phyloP scores from a whole-genome alignment of 495 filamentous ascomycete species.

The Apiosordaria backusii region DNA sequence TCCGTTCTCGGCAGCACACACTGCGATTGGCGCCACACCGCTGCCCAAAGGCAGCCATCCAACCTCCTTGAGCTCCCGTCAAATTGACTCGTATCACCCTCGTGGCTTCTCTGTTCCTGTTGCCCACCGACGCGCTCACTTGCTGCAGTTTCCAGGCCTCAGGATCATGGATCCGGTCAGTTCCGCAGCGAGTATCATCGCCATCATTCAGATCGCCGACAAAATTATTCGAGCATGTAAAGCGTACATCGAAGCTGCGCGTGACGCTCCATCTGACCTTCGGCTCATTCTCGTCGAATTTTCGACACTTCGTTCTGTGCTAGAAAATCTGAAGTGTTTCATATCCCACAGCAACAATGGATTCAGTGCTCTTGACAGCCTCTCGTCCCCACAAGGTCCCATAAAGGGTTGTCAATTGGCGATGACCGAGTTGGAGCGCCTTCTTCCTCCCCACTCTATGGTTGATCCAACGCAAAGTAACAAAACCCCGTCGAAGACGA shows the following conservation, averaged over 20 bases:
- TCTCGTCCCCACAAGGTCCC: neutral
- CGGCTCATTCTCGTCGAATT: conserved; percentile 16
- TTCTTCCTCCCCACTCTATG: neutral
- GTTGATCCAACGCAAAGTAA: neutral
- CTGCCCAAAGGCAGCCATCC: neutral
- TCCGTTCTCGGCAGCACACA: neutral
- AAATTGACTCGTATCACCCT: neutral
- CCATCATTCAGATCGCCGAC: conserved; percentile 14
- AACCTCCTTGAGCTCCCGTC: no score
- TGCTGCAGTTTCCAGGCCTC: neutral
- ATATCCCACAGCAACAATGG: neutral
- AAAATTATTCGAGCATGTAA: conserved; percentile 10
- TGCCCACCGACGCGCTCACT: neutral
- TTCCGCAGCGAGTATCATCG: conserved; percentile 10
- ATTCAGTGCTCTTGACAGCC: neutral
- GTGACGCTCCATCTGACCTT: conserved; percentile 12
- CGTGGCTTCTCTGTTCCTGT: neutral
- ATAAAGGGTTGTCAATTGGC: conserved; percentile 7
- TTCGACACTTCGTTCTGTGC: neutral
- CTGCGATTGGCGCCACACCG: no score
- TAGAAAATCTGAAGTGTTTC: conserved; percentile 12
- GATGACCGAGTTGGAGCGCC: conserved; percentile 1
- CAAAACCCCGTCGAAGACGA: conserved; percentile 14
- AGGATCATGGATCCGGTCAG: conserved; percentile 12
- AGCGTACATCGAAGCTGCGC: conserved; percentile 1